phyloP scores from a whole-genome alignment of 352 stramenopile species.

The Halophytophthora polymorphica region DNA sequence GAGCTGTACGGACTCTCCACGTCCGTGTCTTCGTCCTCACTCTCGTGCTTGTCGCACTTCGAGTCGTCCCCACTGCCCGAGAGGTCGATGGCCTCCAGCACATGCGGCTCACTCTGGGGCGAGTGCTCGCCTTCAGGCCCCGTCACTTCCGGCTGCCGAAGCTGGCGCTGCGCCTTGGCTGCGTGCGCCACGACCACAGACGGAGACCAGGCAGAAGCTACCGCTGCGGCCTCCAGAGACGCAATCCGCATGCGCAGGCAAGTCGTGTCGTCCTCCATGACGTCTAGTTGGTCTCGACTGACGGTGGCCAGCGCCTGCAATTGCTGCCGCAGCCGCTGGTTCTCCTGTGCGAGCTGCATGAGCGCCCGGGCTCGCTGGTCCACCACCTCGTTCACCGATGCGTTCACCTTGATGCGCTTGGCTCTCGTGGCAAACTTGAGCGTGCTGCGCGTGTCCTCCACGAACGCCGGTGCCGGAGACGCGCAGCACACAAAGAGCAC shows the following conservation, averaged over 20 bases:
- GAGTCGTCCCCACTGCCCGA: conserved; percentile 7
- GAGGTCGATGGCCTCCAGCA: conserved; percentile 17
- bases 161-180: conserved; percentile 8
- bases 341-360: conserved; percentile 39
- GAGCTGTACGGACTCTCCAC: conserved; percentile 22
- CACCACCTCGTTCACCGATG: conserved; percentile 39
- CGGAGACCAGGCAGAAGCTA: conserved; percentile 19
- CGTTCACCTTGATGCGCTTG: conserved; percentile 72
- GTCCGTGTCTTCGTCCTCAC: not conserved
- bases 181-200: conserved; percentile 16
- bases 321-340: conserved; percentile 36
- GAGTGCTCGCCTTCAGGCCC: conserved; percentile 30
- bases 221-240: conserved; percentile 31
- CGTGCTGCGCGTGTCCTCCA: conserved; percentile 88
- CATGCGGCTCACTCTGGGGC: conserved; percentile 16
- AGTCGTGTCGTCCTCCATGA: conserved; percentile 33
- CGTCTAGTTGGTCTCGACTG: conserved; percentile 33
- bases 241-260: conserved; percentile 34
- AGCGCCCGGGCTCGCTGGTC: conserved; percentile 31
- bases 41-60: conserved; percentile 15
- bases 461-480: conserved; percentile 66
- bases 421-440: conserved; percentile 91
- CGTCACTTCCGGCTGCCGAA: conserved; percentile 25
- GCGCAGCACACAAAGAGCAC: conserved; percentile 87
- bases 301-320: conserved; percentile 29